Evolutionary conservation across 352 stramenopile species (phyloP), one percentile per base, ranked within the genome.

Genomic region (Phytophthora agathidicida): DNA sequence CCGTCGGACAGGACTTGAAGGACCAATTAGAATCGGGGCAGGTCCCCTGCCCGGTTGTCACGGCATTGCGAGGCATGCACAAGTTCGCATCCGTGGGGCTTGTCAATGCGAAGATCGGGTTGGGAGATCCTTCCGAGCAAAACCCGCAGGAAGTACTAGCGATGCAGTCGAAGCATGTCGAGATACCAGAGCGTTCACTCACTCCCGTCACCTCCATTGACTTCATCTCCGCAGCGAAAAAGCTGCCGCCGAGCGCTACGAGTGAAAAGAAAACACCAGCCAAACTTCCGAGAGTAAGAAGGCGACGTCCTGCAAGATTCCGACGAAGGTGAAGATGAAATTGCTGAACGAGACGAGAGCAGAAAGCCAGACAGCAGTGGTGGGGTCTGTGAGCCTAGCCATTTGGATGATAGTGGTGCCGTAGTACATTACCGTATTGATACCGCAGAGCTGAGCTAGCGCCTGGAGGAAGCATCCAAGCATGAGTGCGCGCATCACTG

Each of bases 401-500:
- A 93, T 71, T 52, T 91, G 83, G 52, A 96, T 86, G 43, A 96
- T 91, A 2, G 73, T 89, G n/a, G 81, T 83, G 22, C 84, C 83
- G 48, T 93, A 94, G 53, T 94, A 96, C 85, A 96, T 94, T 52
- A 92, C 84, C 1, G 83, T 95, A 56, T 95, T 95, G 66, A 95
- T 93, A 13, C 85, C 83, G 27, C 79, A 92, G 51, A 94, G 64
- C 48, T 93, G 85, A 54, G 60, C 47, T 38, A 71, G 55, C 41
- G 51, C 58, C 28, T 73, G 60, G 11, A 69, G 24, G 23, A 75
- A 68, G 32, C 84, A 94, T 23, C 84, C 84, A 13, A 94, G 50
- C 33, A n/a, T 20, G 13, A 69, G 33, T 8, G 60, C 60, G n/a
- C n/a, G n/a, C n/a, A n/a, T n/a, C n/a, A n/a, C 74, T 0, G 64